Percentiles rank a stretch among this genome's conserved stretches.
Conservation (phyloP, 257 asterid species). For the Mentha longifolia region DNA sequence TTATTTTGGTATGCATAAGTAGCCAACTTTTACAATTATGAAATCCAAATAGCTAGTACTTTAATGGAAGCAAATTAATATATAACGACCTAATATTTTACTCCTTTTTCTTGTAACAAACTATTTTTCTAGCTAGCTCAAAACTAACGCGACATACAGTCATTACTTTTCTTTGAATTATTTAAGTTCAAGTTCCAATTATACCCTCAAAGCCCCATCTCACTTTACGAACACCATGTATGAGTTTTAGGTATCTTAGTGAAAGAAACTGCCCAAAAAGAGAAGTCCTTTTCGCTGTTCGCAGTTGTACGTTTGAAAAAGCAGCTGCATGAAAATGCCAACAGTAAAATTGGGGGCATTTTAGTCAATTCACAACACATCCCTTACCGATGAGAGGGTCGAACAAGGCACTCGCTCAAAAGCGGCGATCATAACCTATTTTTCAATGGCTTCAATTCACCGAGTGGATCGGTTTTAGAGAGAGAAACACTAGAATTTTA, state of each 20-base stretch:
- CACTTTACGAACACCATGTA: neutral
- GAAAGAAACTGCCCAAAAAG: conserved; percentile 27
- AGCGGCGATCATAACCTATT: conserved; percentile 13
- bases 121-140: neutral
- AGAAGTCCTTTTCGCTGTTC: conserved; percentile 28
- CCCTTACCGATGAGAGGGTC: conserved; percentile 1
- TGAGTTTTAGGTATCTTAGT: conserved; percentile 22
- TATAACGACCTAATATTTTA: neutral
- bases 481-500: conserved; percentile 24
- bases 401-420: conserved; percentile 20
- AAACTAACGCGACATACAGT: neutral
- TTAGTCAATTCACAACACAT: conserved; percentile 5
- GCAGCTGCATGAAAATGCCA: conserved; percentile 43
- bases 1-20: too few relatives aligned
- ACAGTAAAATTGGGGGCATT: conserved; percentile 30
- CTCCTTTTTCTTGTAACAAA: neutral
- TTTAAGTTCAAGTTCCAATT: neutral
- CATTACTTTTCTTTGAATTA: neutral
- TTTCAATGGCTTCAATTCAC: conserved; percentile 28
- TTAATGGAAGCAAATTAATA: too few relatives aligned
- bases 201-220: conserved; percentile 15
- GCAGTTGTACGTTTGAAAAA: conserved; percentile 32
- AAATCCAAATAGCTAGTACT: too few relatives aligned
- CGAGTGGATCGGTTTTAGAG: conserved; percentile 29
- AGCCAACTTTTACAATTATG: too few relatives aligned